phyloP scores from a whole-genome alignment of 2,329 filamentous ascomycete genomes.

The Arthrobotrys megalospora region DNA sequence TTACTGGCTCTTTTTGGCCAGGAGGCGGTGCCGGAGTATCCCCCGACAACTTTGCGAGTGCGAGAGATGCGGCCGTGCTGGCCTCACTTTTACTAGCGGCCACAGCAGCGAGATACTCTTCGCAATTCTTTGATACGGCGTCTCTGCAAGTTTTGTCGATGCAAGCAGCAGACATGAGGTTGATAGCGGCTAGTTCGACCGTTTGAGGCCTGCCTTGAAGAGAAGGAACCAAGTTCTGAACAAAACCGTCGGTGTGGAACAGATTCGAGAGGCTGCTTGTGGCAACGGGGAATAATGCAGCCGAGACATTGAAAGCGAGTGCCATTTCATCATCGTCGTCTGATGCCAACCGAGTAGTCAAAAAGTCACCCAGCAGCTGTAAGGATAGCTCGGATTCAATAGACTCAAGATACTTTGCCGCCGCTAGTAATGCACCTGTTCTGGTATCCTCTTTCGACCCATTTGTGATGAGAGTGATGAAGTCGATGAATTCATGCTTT shows the following conservation, averaged over 20 bases:
- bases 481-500: slow-evolving; percentile 61
- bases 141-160: slow-evolving; percentile 86
- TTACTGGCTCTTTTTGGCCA: slow-evolving; percentile 63
- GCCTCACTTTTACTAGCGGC: slow-evolving; percentile 79
- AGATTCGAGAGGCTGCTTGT: slow-evolving; percentile 72
- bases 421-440: slow-evolving; percentile 63
- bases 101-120: slow-evolving; percentile 87
- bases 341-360: slow-evolving; percentile 80
- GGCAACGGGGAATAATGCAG: slow-evolving; percentile 86
- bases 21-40: slow-evolving; percentile 66
- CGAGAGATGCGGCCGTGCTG: slow-evolving; percentile 77
- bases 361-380: slow-evolving; percentile 63
- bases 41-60: slow-evolving; percentile 80
- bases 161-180: slow-evolving; percentile 92
- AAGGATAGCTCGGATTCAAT: slow-evolving; percentile 60
- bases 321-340: slow-evolving; percentile 89
- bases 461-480: slow-evolving; percentile 62
- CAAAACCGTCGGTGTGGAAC: slow-evolving; percentile 90
- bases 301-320: slow-evolving; percentile 91
- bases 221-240: slow-evolving; percentile 81
- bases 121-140: slow-evolving; percentile 86
- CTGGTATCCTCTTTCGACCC: slow-evolving; percentile 61
- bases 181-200: slow-evolving; percentile 87
- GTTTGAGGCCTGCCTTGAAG: slow-evolving; percentile 76
- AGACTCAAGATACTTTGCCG: slow-evolving; percentile 63